These are phyloP conservation scores for Papiliotrema flavescens DNA, from an alignment of 1,284 basidiomycete genomes.

Conservation along the genomic window DNA sequence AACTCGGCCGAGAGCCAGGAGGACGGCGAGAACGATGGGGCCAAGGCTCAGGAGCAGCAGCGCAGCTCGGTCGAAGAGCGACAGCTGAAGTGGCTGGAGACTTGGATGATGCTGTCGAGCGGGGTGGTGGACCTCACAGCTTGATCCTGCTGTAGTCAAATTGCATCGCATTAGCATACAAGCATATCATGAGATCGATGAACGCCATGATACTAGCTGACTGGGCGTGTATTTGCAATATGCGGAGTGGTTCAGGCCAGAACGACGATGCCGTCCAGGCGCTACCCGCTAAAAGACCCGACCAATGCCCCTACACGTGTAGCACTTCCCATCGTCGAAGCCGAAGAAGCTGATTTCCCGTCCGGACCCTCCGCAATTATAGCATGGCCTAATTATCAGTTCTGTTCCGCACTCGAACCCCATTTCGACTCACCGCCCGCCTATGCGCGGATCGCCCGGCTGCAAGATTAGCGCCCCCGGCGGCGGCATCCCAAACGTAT, in stretches of 20 bases:
- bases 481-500: conserved; percentile 16
- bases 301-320: conserved; percentile 35
- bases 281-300: conserved; percentile 39
- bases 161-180: too few species aligned
- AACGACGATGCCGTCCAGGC: too few species aligned
- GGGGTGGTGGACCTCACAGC: conserved; percentile 22
- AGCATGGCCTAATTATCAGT: conserved; percentile 24
- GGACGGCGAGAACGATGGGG: background rate
- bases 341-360: conserved; percentile 35
- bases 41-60: background rate
- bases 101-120: conserved; percentile 35
- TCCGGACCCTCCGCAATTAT: conserved; percentile 36
- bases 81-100: conserved; percentile 31
- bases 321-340: conserved; percentile 39
- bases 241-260: too few species aligned
- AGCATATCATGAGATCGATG: too few species aligned
- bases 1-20: too few species aligned
- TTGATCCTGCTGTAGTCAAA: too few species aligned
- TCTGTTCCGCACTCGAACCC: too few species aligned
- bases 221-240: too few species aligned
- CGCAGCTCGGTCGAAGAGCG: background rate
- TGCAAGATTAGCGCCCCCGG: conserved; percentile 33
- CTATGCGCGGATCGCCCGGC: conserved; percentile 45
- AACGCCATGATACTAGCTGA: too few species aligned
- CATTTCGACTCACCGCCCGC: conserved; percentile 32